These are phyloP conservation scores for Corymbia calophylla DNA, from an alignment of 441 rosid genomes.

Conservation along the genomic window DNA sequence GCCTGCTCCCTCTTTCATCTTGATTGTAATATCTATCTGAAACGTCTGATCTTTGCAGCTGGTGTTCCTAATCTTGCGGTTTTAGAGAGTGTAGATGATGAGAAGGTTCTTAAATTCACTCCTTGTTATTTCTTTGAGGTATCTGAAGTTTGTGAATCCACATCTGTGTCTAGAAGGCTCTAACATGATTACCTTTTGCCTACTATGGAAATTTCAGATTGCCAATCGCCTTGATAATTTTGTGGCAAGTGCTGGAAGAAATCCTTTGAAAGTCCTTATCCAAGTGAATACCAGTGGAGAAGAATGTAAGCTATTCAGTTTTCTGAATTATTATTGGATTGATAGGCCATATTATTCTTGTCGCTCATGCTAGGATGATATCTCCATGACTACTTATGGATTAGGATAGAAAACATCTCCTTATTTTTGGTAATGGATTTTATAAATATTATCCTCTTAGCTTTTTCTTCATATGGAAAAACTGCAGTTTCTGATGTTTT, in stretches of 20 bases:
- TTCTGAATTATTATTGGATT: background rate
- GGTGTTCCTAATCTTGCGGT: constrained; percentile 79
- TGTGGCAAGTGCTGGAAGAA: constrained; percentile 62
- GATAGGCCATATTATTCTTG: background rate
- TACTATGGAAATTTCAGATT: constrained; percentile 37
- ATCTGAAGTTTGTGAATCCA: background rate
- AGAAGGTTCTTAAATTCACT: constrained; percentile 47
- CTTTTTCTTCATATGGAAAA: background rate
- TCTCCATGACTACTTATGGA: background rate
- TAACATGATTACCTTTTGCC: background rate
- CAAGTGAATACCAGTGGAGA: constrained; percentile 99
- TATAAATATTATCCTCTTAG: background rate
- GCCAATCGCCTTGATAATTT: constrained; percentile 75
- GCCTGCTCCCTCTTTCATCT: background rate
- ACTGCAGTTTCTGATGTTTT: background rate
- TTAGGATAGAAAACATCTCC: background rate
- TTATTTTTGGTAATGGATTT: background rate
- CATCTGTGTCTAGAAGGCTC: background rate
- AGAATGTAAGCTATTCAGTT: constrained; percentile 55
- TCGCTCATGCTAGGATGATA: background rate
- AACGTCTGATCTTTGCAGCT: constrained; percentile 32
- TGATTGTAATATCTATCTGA: background rate
- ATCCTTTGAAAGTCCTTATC: constrained; percentile 73
- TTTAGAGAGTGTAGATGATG: constrained; percentile 88
- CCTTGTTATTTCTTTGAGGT: background rate